phyloP scores from a whole-genome alignment of 2,329 filamentous ascomycete species.

The Pseudogymnoascus sp. region DNA sequence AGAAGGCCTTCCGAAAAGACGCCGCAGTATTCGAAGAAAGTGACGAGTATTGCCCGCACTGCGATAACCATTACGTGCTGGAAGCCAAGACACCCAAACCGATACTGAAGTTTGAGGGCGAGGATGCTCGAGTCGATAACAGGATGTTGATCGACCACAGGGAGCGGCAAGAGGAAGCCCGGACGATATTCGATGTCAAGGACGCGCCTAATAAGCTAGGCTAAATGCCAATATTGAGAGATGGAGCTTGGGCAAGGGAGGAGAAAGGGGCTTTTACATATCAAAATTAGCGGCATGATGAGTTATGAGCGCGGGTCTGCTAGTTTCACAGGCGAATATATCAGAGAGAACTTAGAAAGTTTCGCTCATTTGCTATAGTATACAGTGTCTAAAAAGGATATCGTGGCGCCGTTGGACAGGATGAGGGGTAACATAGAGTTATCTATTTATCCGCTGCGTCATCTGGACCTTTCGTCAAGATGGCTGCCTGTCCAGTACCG shows the following conservation, averaged over 20 bases:
- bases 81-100: conserved; percentile 81
- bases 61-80: conserved; percentile 96
- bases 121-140: conserved; percentile 77
- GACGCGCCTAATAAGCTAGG: conserved; percentile 70
- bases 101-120: conserved; percentile 78
- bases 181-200: conserved; percentile 69
- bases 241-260: conserved; percentile 18
- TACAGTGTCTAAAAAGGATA: conserved; percentile 24
- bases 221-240: conserved; percentile 36
- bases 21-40: conserved; percentile 86
- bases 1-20: conserved; percentile 95
- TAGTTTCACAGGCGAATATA: conserved; percentile 13
- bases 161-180: conserved; percentile 48
- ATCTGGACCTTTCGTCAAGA: conserved; percentile 57
- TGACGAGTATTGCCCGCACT: conserved; percentile 98
- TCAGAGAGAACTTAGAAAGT: conserved; percentile 3
- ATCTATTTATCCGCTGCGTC: conserved; percentile 25
- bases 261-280: conserved; percentile 9
- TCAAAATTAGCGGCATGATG: conserved; percentile 9
- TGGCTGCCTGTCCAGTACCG: conserved; percentile 63
- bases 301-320: conserved; percentile 11
- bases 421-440: conserved; percentile 7
- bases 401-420: conserved; percentile 6
- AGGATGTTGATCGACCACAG: conserved; percentile 93
- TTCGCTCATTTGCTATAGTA: conserved; percentile 30